Evolutionary conservation across 768 basidiomycete genomes (phyloP).

Genomic region (Trametes punicea): DNA sequence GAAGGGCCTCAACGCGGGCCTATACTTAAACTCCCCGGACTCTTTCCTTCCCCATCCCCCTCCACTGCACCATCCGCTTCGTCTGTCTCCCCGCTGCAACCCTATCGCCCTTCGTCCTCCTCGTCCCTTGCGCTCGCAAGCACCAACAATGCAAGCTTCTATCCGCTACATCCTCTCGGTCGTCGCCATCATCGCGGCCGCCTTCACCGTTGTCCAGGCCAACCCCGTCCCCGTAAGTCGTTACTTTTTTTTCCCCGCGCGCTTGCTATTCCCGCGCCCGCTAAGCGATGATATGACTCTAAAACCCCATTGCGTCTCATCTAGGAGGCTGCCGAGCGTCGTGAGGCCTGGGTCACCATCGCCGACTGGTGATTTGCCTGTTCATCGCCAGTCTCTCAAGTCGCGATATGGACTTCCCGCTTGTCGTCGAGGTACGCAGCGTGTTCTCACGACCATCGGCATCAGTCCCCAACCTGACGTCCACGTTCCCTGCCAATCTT

Average conservation of each 20-base stretch:
- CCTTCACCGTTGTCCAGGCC: constrained; percentile 15
- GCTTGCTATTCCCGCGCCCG: no score
- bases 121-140: not conserved
- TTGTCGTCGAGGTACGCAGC: no score
- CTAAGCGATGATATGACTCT: not conserved
- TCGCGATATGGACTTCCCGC: no score
- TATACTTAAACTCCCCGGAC: not conserved
- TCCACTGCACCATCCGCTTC: not conserved
- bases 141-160: constrained; percentile 10
- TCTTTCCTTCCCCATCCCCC: not conserved
- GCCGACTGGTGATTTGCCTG: constrained; percentile 15
- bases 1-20: not conserved
- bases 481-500: not conserved
- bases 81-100: not conserved
- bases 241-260: not conserved
- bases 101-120: not conserved
- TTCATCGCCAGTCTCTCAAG: no score
- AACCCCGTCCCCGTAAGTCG: constrained; percentile 14
- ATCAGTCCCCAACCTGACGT: not conserved
- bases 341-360: constrained; percentile 17
- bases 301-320: not conserved
- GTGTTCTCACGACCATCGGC: not conserved
- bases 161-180: constrained; percentile 19
- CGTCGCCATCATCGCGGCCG: constrained; percentile 18
- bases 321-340: constrained; percentile 14